Evolutionary conservation across 345 rosid genomes (phyloP).

Genomic region (Draba incana): DNA sequence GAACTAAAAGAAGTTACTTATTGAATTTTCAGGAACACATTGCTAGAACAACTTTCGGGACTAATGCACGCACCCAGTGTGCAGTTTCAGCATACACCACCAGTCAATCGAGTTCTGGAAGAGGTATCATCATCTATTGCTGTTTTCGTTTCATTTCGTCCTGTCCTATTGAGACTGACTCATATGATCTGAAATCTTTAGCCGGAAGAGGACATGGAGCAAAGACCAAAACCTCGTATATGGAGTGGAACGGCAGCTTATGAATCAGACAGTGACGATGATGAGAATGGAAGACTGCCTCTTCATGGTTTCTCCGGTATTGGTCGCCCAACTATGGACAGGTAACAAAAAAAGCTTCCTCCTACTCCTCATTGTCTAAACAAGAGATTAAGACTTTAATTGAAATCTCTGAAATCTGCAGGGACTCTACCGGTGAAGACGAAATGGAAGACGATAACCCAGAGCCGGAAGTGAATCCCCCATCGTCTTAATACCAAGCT

Average conservation of each 20-base stretch:
- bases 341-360: conserved; percentile 24
- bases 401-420: conserved; percentile 7
- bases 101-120: conserved; percentile 42
- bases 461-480: conserved; percentile 42
- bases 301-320: conserved; percentile 43
- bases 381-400: not conserved
- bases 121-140: conserved; percentile 26
- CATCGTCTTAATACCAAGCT: conserved; percentile 35
- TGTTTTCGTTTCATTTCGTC: conserved; percentile 12
- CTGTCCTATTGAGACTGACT: conserved; percentile 13
- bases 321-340: conserved; percentile 46
- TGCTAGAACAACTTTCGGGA: conserved; percentile 46
- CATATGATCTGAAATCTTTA: conserved; percentile 13
- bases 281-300: conserved; percentile 46
- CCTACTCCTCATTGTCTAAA: conserved; percentile 20
- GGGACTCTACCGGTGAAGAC: conserved; percentile 45
- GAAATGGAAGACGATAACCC: conserved; percentile 52
- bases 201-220: conserved; percentile 47
- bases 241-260: conserved; percentile 75
- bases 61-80: conserved; percentile 47
- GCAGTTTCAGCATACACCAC: conserved; percentile 48
- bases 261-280: conserved; percentile 82
- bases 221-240: conserved; percentile 67
- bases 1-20: conserved; percentile 16
- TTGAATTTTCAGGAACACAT: conserved; percentile 43